Conservation (phyloP, 768 basidiomycete species). For the Russula brevipes region DNA sequence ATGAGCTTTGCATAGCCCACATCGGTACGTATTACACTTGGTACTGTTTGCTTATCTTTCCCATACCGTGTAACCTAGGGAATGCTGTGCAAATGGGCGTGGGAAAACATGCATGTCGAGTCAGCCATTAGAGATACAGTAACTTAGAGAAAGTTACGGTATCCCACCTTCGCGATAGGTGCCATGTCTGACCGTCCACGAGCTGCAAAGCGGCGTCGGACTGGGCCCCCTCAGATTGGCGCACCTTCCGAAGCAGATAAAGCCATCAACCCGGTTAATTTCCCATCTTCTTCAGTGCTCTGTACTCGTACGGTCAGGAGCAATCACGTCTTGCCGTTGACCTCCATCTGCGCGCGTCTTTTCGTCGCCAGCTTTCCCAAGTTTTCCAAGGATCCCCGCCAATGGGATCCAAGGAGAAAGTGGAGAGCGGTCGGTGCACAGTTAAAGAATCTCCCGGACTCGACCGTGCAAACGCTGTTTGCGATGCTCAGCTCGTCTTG, state of each 20-base stretch:
- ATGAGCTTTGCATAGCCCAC: background rate
- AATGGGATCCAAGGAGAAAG: slow-evolving; percentile 34
- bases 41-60: background rate
- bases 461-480: slow-evolving; percentile 47
- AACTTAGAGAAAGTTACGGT: too few species aligned
- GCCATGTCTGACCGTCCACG: slow-evolving; percentile 15
- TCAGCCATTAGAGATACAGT: too few species aligned
- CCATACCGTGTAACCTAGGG: too few species aligned
- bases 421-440: slow-evolving; percentile 32
- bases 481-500: slow-evolving; percentile 44
- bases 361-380: slow-evolving; percentile 44
- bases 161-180: background rate
- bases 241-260: slow-evolving; percentile 44
- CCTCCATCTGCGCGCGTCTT: slow-evolving; percentile 45
- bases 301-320: slow-evolving; percentile 38
- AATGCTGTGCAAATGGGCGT: too few species aligned
- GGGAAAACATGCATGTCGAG: too few species aligned
- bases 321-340: slow-evolving; percentile 39
- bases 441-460: slow-evolving; percentile 49
- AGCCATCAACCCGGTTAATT: slow-evolving; percentile 34
- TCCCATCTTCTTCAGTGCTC: slow-evolving; percentile 48
- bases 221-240: slow-evolving; percentile 33
- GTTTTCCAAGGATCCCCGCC: slow-evolving; percentile 36
- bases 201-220: slow-evolving; percentile 32
- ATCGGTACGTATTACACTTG: background rate